Evolutionary conservation across 345 rosid species (phyloP).

Genomic region (Eucalyptus pauciflora): DNA sequence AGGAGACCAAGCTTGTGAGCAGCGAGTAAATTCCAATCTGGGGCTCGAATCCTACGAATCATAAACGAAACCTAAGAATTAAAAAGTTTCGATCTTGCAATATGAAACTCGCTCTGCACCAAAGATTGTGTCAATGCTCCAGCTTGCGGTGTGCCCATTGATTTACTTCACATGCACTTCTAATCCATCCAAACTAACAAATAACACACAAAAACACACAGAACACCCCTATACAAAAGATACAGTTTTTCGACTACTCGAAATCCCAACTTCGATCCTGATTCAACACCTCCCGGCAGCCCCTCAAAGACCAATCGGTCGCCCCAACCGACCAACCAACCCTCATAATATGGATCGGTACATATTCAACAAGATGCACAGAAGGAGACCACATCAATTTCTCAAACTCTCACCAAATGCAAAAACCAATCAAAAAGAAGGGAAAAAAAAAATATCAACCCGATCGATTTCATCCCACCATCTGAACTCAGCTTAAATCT

Average conservation of each 20-base stretch:
- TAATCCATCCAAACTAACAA: not conserved
- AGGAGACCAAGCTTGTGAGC: not conserved
- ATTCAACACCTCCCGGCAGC: not conserved
- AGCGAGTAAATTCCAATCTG: not conserved
- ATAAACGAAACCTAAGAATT: not conserved
- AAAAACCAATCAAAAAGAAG: not conserved
- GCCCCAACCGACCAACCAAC: not conserved
- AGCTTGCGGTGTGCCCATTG: not conserved
- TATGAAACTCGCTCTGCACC: not conserved
- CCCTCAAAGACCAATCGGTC: not conserved
- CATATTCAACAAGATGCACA: not conserved
- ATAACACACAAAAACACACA: not conserved
- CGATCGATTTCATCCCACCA: conserved; percentile 67
- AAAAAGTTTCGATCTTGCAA: not conserved
- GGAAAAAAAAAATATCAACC: conserved; percentile 1
- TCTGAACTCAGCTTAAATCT: conserved; percentile 46
- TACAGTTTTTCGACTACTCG: not conserved
- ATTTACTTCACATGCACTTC: not conserved
- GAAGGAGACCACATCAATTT: not conserved
- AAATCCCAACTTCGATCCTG: not conserved
- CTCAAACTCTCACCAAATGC: conserved; percentile 6
- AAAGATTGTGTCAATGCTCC: not conserved
- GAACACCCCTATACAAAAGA: not conserved
- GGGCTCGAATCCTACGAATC: not conserved
- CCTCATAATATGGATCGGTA: not conserved